These are phyloP conservation scores for Limtongia smithiae DNA, from an alignment of 805 yeast species.

Conservation along the genomic window DNA sequence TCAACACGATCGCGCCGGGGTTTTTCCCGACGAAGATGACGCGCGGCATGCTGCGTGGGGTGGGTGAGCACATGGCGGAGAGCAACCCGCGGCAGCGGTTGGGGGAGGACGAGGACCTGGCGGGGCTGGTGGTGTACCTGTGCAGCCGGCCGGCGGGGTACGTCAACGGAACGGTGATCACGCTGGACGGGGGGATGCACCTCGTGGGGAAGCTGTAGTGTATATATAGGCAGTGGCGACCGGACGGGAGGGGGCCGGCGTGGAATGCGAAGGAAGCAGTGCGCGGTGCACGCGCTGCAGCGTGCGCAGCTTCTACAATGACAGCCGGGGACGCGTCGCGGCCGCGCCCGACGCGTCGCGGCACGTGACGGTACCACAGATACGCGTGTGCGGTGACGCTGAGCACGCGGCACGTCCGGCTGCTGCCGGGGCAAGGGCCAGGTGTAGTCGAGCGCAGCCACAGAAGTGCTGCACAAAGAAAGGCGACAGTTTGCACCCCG, in stretches of 20 bases:
- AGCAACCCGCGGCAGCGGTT: constrained; percentile 61
- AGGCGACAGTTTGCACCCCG: too few relatives aligned
- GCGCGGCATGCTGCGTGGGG: constrained; percentile 53
- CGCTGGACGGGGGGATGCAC: constrained; percentile 67
- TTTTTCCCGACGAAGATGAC: constrained; percentile 76
- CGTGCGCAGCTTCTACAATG: constrained; percentile 10
- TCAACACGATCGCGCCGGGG: constrained; percentile 71
- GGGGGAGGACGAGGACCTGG: constrained; percentile 59
- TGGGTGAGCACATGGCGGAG: constrained; percentile 50
- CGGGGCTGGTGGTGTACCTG: constrained; percentile 53
- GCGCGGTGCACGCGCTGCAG: constrained; percentile 4
- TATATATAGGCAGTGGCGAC: constrained; percentile 6
- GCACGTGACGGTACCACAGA: too few relatives aligned
- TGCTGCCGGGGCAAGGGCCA: too few relatives aligned
- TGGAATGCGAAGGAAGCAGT: not conserved
- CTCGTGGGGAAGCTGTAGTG: constrained; percentile 40
- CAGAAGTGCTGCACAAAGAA: too few relatives aligned
- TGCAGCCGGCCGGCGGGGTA: constrained; percentile 56
- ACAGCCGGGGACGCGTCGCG: too few relatives aligned
- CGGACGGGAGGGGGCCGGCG: not conserved
- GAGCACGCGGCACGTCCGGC: too few relatives aligned
- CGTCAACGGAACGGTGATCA: constrained; percentile 62
- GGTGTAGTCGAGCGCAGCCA: too few relatives aligned
- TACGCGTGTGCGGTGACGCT: too few relatives aligned
- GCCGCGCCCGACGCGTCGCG: too few relatives aligned